phyloP scores from a whole-genome alignment of 1,139 yeast species.

The Pichia sp. region DNA sequence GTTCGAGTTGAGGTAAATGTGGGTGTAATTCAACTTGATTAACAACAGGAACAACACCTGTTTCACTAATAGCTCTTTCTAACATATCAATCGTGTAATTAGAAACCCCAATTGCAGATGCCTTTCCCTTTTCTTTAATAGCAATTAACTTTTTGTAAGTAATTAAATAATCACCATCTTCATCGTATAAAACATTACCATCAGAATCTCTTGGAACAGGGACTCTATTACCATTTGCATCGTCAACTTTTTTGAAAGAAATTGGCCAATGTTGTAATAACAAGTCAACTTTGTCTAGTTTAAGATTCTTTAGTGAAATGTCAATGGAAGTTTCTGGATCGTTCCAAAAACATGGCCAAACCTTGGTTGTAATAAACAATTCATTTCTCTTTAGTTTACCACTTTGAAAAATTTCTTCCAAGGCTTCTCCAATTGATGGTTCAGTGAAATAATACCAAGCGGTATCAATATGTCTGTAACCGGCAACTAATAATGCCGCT shows the following conservation, averaged over 20 bases:
- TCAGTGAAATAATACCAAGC: slow-evolving; percentile 68
- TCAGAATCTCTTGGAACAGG: slow-evolving; percentile 16
- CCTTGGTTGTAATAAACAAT: slow-evolving; percentile 72
- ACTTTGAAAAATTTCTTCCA: slow-evolving; percentile 57
- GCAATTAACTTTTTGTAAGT: slow-evolving; percentile 43
- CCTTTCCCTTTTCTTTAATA: slow-evolving; percentile 32
- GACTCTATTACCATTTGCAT: slow-evolving; percentile 13
- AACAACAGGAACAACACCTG: slow-evolving; percentile 42
- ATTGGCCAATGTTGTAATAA: slow-evolving; percentile 48
- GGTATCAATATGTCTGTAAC: slow-evolving; percentile 74
- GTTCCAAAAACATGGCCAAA: slow-evolving; percentile 41
- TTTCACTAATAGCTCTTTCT: slow-evolving; percentile 40
- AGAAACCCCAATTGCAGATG: slow-evolving; percentile 56
- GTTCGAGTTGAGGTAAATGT: slow-evolving; percentile 58
- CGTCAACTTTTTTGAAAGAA: slow-evolving; percentile 15
- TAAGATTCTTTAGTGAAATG: slow-evolving; percentile 30
- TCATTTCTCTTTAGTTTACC: slow-evolving; percentile 43
- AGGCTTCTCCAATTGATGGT: slow-evolving; percentile 57
- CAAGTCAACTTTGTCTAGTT: slow-evolving; percentile 42
- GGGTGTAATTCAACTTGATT: slow-evolving; percentile 61
- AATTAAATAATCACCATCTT: slow-evolving; percentile 36
- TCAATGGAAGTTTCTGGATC: slow-evolving; percentile 25
- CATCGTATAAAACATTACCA: slow-evolving; percentile 15
- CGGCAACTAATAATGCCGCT: slow-evolving; percentile 53
- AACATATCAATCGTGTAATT: slow-evolving; percentile 45